These are phyloP conservation scores for Blastobotrys niveus DNA, from an alignment of 1,139 yeast genomes.

Conservation along the genomic window DNA sequence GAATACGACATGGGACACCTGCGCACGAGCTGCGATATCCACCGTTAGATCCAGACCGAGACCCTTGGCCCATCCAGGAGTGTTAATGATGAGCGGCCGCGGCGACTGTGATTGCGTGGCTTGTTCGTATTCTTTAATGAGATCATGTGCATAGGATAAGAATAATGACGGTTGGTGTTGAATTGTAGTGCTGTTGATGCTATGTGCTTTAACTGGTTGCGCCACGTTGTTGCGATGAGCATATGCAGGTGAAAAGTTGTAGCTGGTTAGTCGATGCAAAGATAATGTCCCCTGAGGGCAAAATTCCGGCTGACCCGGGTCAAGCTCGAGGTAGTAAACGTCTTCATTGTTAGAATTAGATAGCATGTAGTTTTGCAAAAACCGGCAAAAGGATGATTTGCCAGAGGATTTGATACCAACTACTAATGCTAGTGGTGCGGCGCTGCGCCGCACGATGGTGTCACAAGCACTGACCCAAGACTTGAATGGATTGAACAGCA, in stretches of 20 bases:
- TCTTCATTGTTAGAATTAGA: slow-evolving; percentile 15
- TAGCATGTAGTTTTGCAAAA: slow-evolving; percentile 46
- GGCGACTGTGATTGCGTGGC: slow-evolving; percentile 23
- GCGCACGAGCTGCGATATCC: slow-evolving; percentile 37
- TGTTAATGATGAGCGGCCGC: slow-evolving; percentile 56
- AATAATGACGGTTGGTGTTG: slow-evolving; percentile 62
- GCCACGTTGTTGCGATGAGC: slow-evolving; percentile 22
- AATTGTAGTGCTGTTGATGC: slow-evolving; percentile 70
- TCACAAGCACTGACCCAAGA: slow-evolving; percentile 27
- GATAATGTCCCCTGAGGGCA: slow-evolving; percentile 68
- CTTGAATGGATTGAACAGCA: slow-evolving; percentile 18
- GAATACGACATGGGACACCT: slow-evolving; percentile 54
- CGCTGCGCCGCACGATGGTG: slow-evolving; percentile 15
- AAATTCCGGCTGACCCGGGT: slow-evolving; percentile 88
- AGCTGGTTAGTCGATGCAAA: slow-evolving; percentile 28
- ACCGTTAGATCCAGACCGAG: slow-evolving; percentile 65
- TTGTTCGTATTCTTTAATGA: slow-evolving; percentile 38
- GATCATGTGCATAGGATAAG: slow-evolving; percentile 40
- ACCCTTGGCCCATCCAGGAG: slow-evolving; percentile 95
- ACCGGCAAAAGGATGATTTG: slow-evolving; percentile 65
- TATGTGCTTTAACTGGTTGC: slow-evolving; percentile 37
- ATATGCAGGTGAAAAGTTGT: slow-evolving; percentile 32
- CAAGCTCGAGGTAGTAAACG: slow-evolving; percentile 61
- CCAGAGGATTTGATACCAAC: slow-evolving; percentile 77
- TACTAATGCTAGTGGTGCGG: slow-evolving; percentile 35